These are phyloP conservation scores for Fistulina hepatica DNA, from an alignment of 1,284 basidiomycete genomes.

Conservation along the genomic window DNA sequence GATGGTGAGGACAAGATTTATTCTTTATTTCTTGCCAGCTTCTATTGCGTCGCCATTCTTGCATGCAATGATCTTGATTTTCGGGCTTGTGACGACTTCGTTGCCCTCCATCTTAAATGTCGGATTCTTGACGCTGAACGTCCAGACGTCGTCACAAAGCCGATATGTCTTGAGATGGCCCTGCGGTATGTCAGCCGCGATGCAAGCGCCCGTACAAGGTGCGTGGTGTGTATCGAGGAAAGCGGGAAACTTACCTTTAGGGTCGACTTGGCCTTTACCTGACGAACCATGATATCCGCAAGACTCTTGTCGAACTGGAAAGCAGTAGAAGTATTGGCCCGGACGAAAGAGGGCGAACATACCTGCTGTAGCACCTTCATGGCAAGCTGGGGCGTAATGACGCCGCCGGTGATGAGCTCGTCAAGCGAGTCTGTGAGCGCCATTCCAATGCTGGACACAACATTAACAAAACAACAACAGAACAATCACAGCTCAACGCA, in stretches of 20 bases:
- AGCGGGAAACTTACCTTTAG: constrained; percentile 55
- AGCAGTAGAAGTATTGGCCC: not conserved
- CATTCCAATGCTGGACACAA: constrained; percentile 74
- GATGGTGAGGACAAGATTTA: no score
- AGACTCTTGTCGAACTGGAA: constrained; percentile 88
- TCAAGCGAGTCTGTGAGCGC: constrained; percentile 98
- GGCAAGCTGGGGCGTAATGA: constrained; percentile 94
- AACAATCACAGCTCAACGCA: constrained; percentile 34
- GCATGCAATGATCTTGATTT: constrained; percentile 94
- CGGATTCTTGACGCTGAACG: constrained; percentile 87
- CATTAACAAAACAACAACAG: not conserved
- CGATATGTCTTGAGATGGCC: constrained; percentile 87
- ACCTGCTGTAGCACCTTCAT: constrained; percentile 97
- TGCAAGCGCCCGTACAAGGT: no score
- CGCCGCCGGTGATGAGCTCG: constrained; percentile 94
- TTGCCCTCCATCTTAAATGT: constrained; percentile 92
- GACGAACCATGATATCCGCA: constrained; percentile 81
- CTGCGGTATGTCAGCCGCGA: constrained; percentile 32
- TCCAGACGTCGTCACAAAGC: constrained; percentile 96
- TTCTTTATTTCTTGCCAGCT: constrained; percentile 49
- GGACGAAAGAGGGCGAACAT: constrained; percentile 15
- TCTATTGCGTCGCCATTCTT: constrained; percentile 85
- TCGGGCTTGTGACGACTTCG: constrained; percentile 62
- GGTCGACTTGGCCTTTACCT: constrained; percentile 86
- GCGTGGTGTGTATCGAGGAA: constrained; percentile 1